Evolutionary conservation across 176 grass and related monocot genomes (phyloP).

Genomic region (Pharus latifolius): DNA sequence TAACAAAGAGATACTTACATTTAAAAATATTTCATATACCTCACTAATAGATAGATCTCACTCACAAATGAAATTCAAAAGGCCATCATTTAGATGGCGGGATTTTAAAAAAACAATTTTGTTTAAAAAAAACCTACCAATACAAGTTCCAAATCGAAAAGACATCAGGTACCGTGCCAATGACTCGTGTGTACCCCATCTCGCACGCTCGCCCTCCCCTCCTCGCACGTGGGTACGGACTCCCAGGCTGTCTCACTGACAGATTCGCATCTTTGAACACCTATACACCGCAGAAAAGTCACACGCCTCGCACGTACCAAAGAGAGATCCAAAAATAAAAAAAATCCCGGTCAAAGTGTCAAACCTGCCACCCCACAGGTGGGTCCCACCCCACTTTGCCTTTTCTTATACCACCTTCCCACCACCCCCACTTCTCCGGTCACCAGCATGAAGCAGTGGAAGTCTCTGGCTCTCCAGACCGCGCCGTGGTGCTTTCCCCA

Average conservation of each 20-base stretch:
- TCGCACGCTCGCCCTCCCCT: too few relatives aligned
- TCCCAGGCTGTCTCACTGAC: neutral
- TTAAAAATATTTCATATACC: too few relatives aligned
- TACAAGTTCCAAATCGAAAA: too few relatives aligned
- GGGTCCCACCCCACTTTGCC: neutral
- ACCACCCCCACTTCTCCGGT: neutral
- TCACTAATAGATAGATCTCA: too few relatives aligned
- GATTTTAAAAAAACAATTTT: too few relatives aligned
- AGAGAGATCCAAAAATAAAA: slow-evolving; percentile 16
- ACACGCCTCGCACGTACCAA: neutral
- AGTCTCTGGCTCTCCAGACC: slow-evolving; percentile 50
- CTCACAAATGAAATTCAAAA: too few relatives aligned
- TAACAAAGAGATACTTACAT: too few relatives aligned
- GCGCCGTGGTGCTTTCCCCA: slow-evolving; percentile 51
- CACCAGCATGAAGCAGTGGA: slow-evolving; percentile 39
- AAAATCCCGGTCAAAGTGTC: slow-evolving; percentile 65
- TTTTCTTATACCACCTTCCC: neutral
- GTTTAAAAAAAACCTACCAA: too few relatives aligned
- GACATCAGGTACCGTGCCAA: too few relatives aligned
- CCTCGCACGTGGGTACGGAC: slow-evolving; percentile 17
- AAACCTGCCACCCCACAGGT: slow-evolving; percentile 47
- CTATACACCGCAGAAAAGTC: neutral
- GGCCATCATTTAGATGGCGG: too few relatives aligned
- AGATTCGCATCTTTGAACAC: slow-evolving; percentile 27
- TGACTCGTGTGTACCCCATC: neutral